Evolutionary conservation across 345 rosid genomes (phyloP), one percentile per base, ranked within the genome.

Genomic region (Geranium brycei): DNA sequence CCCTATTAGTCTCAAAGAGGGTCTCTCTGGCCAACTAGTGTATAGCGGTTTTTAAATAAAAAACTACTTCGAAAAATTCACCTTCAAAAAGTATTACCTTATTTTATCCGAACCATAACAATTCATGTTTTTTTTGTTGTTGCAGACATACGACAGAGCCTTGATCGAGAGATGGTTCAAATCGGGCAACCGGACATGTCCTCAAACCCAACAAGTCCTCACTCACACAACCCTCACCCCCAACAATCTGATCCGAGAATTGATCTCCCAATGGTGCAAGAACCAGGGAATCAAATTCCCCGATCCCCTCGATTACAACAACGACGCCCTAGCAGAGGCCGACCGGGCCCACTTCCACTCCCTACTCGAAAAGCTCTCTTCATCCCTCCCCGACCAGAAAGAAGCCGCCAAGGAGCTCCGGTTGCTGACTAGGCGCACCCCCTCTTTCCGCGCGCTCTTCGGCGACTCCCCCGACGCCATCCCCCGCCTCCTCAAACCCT

Each of bases 191-290:
- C 62, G 91, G 68, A 88, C 95, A 41, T 93, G 99, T 73, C 99
- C 99, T 32, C 76, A 64, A 64, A 87, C 96, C 31, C 78, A 90
- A 60, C 96, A 93, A 71, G 99, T 93, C 55, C 82, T 93, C 63
- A 81, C 95, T 4, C 84, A 87, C 72, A 74, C 91, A 3, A 65
- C 69, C 62, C 83, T 93, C 19, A 79, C 84, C 19, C 95, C 99
- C 0, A 93, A 93, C 75, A 71, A 72, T 15, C 78, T 93, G 73
- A 76, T 90, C 60, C 60, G 84, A 73, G 95, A 88, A 13, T 75
- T 93, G 97, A 87, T 90, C 67, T 78, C 78, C 0, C 90, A 84
- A 38, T 93, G 99, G 99, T 85, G 96, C 60, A 80, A 78, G 72
- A 80, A 66, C 66, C 79, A 69, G 65, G 93, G 91, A 17, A 3